Conservation (phyloP, 768 basidiomycete species). For the Exidia glandulosa region DNA sequence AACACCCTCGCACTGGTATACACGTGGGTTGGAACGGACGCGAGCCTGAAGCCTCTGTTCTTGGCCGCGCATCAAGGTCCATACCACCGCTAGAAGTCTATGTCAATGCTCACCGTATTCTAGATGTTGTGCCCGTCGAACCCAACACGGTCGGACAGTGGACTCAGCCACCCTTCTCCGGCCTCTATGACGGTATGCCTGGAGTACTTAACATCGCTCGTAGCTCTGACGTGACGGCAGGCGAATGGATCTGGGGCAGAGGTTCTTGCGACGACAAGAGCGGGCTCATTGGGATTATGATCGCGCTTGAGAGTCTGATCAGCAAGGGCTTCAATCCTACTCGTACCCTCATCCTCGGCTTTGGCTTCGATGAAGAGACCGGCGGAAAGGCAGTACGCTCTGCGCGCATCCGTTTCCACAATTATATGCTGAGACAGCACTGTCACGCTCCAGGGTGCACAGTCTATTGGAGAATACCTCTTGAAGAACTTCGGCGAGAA, state of each 20-base stretch:
- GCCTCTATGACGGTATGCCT: conserved; percentile 40
- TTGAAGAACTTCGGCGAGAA: conserved; percentile 55
- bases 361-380: conserved; percentile 67
- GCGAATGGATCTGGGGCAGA: conserved; percentile 61
- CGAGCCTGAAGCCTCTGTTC: conserved; percentile 55
- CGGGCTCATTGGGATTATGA: conserved; percentile 58
- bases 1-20: conserved; percentile 70
- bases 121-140: conserved; percentile 62
- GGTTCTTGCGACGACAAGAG: conserved; percentile 70
- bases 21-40: conserved; percentile 57
- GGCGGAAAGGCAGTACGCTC: conserved; percentile 34
- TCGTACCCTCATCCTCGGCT: conserved; percentile 50
- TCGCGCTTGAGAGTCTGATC: conserved; percentile 54
- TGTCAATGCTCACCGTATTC: not conserved
- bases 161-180: conserved; percentile 54
- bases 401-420: not conserved
- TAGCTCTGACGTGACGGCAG: conserved; percentile 12
- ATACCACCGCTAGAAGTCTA: not conserved
- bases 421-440: not conserved
- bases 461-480: conserved; percentile 30
- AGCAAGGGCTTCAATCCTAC: conserved; percentile 50
- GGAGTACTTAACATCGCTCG: conserved; percentile 1
- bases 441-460: conserved; percentile 33
- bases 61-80: conserved; percentile 58
- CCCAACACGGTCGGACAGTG: conserved; percentile 43